A percentile compares a stretch with the other conserved stretches of the same genome.
phyloP scores from a whole-genome alignment of 768 basidiomycete species.

The Tulasnella sp. region DNA sequence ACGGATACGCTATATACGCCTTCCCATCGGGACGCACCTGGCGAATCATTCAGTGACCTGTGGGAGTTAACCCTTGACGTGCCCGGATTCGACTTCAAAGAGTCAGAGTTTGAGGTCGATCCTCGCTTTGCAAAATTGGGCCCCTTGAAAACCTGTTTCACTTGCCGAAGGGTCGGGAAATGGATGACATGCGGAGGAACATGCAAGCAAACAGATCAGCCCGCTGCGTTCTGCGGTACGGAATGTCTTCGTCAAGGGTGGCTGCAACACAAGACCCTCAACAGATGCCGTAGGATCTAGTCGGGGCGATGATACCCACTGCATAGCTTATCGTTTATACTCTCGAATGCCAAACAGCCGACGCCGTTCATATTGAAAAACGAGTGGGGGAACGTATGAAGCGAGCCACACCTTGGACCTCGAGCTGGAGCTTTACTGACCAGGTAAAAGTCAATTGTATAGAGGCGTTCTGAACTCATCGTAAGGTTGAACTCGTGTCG shows the following conservation, averaged over 20 bases:
- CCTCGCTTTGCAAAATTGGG: slow-evolving; percentile 28
- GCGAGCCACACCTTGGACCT: too few relatives aligned
- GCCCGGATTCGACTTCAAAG: slow-evolving; percentile 28
- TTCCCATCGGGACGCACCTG: slow-evolving; percentile 20
- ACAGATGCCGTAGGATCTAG: background rate
- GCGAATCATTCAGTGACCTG: slow-evolving; percentile 28
- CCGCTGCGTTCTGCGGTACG: background rate
- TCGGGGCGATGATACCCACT: too few relatives aligned
- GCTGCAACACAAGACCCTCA: background rate
- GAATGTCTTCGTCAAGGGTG: background rate
- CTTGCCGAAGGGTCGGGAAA: slow-evolving; percentile 28
- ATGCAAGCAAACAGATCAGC: background rate
- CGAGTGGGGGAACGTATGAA: too few relatives aligned
- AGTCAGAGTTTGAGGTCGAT: slow-evolving; percentile 30
- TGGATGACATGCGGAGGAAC: slow-evolving; percentile 30
- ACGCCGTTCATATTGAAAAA: too few relatives aligned
- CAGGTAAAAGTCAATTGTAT: too few relatives aligned
- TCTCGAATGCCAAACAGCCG: too few relatives aligned
- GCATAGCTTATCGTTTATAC: too few relatives aligned
- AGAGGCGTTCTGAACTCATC: background rate
- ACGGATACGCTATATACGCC: slow-evolving; percentile 31
- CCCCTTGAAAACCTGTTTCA: slow-evolving; percentile 33
- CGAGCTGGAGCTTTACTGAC: too few relatives aligned
- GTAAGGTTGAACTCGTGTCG: background rate
- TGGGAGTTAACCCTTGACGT: slow-evolving; percentile 31